phyloP scores from a whole-genome alignment of 441 rosid genomes.

The Corymbia calophylla region DNA sequence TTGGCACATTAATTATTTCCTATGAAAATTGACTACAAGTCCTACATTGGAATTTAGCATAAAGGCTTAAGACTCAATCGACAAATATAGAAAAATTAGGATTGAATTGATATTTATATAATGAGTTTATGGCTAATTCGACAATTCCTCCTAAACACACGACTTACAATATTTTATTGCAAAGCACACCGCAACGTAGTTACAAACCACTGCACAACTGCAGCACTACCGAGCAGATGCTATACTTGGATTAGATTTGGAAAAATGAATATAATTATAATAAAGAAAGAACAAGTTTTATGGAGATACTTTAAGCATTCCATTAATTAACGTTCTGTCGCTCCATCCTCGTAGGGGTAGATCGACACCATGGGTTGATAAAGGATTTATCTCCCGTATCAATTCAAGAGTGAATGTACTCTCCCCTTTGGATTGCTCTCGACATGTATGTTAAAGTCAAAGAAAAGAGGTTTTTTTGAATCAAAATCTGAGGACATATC shows the following conservation, averaged over 20 bases:
- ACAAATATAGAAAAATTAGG: background rate
- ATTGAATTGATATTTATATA: background rate
- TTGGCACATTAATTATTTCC: rapidly evolving
- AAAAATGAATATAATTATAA: background rate
- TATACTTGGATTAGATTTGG: background rate
- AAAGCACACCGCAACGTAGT: background rate
- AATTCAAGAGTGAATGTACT: too few species aligned
- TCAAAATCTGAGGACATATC: background rate
- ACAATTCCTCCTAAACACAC: background rate
- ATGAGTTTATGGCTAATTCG: background rate
- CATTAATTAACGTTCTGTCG: background rate
- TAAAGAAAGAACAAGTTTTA: background rate
- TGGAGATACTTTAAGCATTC: background rate
- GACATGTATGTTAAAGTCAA: background rate
- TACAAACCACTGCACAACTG: background rate
- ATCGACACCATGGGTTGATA: background rate
- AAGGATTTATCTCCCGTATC: background rate
- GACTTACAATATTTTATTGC: background rate
- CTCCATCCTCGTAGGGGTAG: background rate
- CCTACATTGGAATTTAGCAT: background rate
- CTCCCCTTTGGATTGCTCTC: background rate
- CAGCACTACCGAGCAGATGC: background rate
- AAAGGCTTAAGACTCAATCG: background rate
- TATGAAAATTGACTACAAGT: background rate
- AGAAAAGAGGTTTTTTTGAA: background rate